These are phyloP conservation scores for Eucalyptus viminalis DNA, from an alignment of 345 rosid species.

Conservation along the genomic window DNA sequence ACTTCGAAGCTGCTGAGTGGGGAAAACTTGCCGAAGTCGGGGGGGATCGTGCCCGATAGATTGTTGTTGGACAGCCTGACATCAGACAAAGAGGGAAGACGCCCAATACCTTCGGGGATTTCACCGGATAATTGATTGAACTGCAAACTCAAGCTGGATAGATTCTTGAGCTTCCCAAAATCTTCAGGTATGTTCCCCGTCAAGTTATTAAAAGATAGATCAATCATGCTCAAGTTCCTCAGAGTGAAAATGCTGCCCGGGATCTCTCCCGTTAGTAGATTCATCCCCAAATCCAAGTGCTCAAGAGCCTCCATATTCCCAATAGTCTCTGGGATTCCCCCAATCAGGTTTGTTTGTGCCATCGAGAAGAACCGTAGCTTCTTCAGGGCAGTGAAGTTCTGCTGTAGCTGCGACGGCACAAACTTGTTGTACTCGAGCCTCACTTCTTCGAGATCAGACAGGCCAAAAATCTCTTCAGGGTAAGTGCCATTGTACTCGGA, in stretches of 20 bases:
- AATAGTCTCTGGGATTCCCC: slow-evolving; percentile 29
- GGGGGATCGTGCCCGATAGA: slow-evolving; percentile 39
- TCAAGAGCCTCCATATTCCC: slow-evolving; percentile 27
- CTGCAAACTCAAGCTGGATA: slow-evolving; percentile 3
- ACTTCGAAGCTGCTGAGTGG: slow-evolving; percentile 21
- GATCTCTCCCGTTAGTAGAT: slow-evolving; percentile 19
- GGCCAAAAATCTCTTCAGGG: slow-evolving; percentile 23
- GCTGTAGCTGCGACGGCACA: slow-evolving; percentile 13
- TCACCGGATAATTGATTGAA: slow-evolving; percentile 34
- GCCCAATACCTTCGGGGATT: slow-evolving; percentile 30
- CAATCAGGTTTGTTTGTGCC: slow-evolving; percentile 16
- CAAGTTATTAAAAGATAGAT: slow-evolving; percentile 31
- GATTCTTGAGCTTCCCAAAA: slow-evolving; percentile 24
- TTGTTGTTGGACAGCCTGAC: slow-evolving; percentile 29
- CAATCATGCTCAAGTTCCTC: slow-evolving; percentile 25
- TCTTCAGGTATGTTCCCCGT: slow-evolving; percentile 31
- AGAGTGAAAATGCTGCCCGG: slow-evolving; percentile 22
- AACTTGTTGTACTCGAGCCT: slow-evolving; percentile 5
- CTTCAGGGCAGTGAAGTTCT: slow-evolving; percentile 17
- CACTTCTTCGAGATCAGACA: slow-evolving; percentile 20
- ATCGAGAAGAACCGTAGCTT: slow-evolving; percentile 17
- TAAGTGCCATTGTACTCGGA: slow-evolving; percentile 26
- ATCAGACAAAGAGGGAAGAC: slow-evolving; percentile 20
- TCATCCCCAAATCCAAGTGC: slow-evolving; percentile 11
- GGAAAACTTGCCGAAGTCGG: slow-evolving; percentile 32